phyloP scores from a whole-genome alignment of 208 protist species.

The Trypanosoma congolense region DNA sequence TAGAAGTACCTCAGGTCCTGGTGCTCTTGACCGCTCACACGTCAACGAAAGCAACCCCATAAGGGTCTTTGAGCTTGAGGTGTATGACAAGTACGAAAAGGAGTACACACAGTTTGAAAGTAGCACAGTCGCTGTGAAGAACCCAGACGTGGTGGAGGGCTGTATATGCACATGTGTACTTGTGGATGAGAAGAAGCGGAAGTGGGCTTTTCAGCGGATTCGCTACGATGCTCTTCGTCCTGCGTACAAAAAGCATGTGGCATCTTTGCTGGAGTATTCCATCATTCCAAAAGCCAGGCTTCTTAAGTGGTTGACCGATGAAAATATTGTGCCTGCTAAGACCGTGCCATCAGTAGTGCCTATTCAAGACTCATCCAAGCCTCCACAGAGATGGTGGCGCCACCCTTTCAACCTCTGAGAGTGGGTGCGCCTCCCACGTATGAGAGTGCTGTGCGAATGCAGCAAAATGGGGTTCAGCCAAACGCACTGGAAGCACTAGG shows the following conservation, averaged over 20 bases:
- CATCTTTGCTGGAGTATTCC: constrained; percentile 52
- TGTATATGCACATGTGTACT: constrained; percentile 71
- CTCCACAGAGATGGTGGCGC: constrained; percentile 2
- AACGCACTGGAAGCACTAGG: neutral
- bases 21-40: neutral
- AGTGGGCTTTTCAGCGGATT: constrained; percentile 59
- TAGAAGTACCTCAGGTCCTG: neutral
- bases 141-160: constrained; percentile 70
- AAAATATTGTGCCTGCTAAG: constrained; percentile 35
- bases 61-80: constrained; percentile 66
- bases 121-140: constrained; percentile 58
- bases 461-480: constrained; percentile 3
- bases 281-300: constrained; percentile 64
- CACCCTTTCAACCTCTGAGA: neutral
- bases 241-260: constrained; percentile 67
- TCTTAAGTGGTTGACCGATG: constrained; percentile 55
- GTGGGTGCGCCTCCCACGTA: constrained; percentile 8
- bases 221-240: constrained; percentile 70
- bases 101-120: constrained; percentile 69
- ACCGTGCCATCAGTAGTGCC: neutral
- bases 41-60: constrained; percentile 20
- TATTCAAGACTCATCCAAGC: neutral
- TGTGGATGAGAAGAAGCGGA: constrained; percentile 29
- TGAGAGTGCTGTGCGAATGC: constrained; percentile 18
- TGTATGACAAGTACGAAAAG: constrained; percentile 81